A percentile compares a stretch with the other conserved stretches of the same genome.
Evolutionary conservation across 345 rosid species (phyloP).

Genomic region (Lagerstroemia speciosa): DNA sequence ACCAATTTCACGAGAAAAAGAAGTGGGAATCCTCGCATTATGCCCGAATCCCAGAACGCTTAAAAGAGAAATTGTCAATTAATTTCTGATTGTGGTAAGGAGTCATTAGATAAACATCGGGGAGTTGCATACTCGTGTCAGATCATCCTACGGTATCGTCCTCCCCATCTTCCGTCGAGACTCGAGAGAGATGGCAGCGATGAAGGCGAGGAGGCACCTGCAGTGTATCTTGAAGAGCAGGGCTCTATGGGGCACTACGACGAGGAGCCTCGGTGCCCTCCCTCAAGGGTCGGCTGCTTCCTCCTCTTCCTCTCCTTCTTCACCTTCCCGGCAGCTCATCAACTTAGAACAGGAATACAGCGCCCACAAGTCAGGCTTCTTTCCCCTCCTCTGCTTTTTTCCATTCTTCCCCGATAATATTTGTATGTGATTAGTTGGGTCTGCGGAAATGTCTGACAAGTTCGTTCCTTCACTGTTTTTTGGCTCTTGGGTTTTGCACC

Average conservation of each 20-base stretch:
- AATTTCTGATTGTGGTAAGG: too few species aligned
- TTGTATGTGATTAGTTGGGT: neutral
- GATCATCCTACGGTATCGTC: neutral
- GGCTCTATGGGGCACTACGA: slow-evolving; percentile 3
- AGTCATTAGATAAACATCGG: too few species aligned
- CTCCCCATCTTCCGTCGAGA: neutral
- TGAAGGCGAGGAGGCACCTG: neutral
- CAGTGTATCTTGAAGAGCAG: neutral
- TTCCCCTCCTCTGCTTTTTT: neutral
- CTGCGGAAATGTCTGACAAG: neutral
- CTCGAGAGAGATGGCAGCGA: neutral
- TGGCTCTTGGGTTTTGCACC: neutral
- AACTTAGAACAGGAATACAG: slow-evolving; percentile 63
- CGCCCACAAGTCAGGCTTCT: slow-evolving; percentile 73
- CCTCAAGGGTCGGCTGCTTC: slow-evolving; percentile 22
- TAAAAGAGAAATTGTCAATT: too few species aligned
- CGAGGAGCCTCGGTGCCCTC: slow-evolving; percentile 35
- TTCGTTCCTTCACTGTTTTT: neutral
- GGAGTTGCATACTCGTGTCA: too few species aligned
- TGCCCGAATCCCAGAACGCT: too few species aligned
- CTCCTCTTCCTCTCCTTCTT: slow-evolving; percentile 12
- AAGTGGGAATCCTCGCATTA: too few species aligned
- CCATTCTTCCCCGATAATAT: neutral
- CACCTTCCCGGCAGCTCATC: slow-evolving; percentile 64
- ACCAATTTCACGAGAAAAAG: too few species aligned